phyloP scores from a whole-genome alignment of 148 eudicot species.

The Chenopodium quinoa region DNA sequence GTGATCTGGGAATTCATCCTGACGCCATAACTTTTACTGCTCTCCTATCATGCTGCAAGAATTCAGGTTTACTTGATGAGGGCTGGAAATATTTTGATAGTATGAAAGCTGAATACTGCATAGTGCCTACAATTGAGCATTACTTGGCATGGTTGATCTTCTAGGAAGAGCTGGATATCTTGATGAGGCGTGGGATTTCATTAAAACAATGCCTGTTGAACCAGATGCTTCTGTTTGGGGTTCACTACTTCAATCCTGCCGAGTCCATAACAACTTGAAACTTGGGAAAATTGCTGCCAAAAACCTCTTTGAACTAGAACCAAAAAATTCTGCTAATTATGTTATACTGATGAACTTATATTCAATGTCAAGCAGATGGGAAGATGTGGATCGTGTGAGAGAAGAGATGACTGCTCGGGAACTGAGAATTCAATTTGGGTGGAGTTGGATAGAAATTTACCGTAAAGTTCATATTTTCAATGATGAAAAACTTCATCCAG shows the following conservation, averaged over 20 bases:
- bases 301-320: constrained; percentile 52
- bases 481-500: constrained; percentile 49
- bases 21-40: constrained; percentile 62
- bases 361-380: constrained; percentile 40
- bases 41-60: constrained; percentile 51
- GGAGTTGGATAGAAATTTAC: constrained; percentile 61
- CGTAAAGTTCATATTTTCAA: constrained; percentile 41
- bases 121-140: constrained; percentile 59
- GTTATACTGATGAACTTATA: constrained; percentile 53
- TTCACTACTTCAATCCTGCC: constrained; percentile 50
- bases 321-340: constrained; percentile 56
- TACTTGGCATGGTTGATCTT: constrained; percentile 76
- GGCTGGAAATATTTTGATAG: constrained; percentile 67
- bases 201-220: constrained; percentile 47
- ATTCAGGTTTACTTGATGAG: constrained; percentile 48
- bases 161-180: constrained; percentile 63
- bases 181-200: constrained; percentile 68
- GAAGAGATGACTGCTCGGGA: constrained; percentile 38
- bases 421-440: constrained; percentile 34
- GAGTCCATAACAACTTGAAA: constrained; percentile 37
- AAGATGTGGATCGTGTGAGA: constrained; percentile 39
- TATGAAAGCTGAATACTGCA: constrained; percentile 41
- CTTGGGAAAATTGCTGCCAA: constrained; percentile 57
- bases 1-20: constrained; percentile 36
- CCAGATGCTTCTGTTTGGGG: constrained; percentile 65